A percentile compares a stretch with the other conserved stretches of the same genome.
Evolutionary conservation across 768 basidiomycete genomes (phyloP).

Genomic region (Aureoboletus auriporus): DNA sequence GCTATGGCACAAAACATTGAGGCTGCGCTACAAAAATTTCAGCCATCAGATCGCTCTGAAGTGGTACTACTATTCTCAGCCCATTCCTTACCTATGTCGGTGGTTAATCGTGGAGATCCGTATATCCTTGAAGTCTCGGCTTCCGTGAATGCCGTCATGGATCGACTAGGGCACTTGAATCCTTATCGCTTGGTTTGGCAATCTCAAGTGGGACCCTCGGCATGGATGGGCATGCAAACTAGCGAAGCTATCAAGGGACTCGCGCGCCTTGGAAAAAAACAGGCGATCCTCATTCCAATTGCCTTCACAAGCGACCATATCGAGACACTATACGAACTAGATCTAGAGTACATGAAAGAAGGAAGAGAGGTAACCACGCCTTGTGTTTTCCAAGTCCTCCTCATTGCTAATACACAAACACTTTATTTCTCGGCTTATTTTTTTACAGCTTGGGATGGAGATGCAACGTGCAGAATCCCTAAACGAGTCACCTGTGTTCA

Average conservation of each 20-base stretch:
- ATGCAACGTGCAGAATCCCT: slow-evolving; percentile 85
- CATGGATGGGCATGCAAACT: slow-evolving; percentile 99
- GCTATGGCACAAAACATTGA: slow-evolving; percentile 89
- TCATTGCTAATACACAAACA: slow-evolving; percentile 1
- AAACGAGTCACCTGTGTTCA: slow-evolving; percentile 95
- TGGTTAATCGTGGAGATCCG: slow-evolving; percentile 98
- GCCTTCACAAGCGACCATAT: slow-evolving; percentile 99
- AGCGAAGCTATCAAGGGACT: slow-evolving; percentile 86
- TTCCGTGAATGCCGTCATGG: slow-evolving; percentile 92
- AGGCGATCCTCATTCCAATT: slow-evolving; percentile 84
- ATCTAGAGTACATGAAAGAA: slow-evolving; percentile 89
- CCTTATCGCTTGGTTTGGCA: slow-evolving; percentile 98
- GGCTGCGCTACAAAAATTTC: slow-evolving; percentile 74
- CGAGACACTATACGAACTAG: slow-evolving; percentile 95
- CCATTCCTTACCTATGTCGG: slow-evolving; percentile 96
- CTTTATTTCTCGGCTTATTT: slow-evolving; percentile 2
- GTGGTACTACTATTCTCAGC: slow-evolving; percentile 92
- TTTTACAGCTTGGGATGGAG: slow-evolving; percentile 78
- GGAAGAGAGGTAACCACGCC: slow-evolving; percentile 71
- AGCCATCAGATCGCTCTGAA: slow-evolving; percentile 63
- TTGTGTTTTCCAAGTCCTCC: not conserved
- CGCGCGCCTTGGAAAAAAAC: slow-evolving; percentile 70
- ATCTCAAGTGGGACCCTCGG: slow-evolving; percentile 92
- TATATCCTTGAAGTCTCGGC: slow-evolving; percentile 95
- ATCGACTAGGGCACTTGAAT: slow-evolving; percentile 70